Base-by-base conservation (phyloP, 306 rosid genomes). In the Medicago lupulina region DNA sequence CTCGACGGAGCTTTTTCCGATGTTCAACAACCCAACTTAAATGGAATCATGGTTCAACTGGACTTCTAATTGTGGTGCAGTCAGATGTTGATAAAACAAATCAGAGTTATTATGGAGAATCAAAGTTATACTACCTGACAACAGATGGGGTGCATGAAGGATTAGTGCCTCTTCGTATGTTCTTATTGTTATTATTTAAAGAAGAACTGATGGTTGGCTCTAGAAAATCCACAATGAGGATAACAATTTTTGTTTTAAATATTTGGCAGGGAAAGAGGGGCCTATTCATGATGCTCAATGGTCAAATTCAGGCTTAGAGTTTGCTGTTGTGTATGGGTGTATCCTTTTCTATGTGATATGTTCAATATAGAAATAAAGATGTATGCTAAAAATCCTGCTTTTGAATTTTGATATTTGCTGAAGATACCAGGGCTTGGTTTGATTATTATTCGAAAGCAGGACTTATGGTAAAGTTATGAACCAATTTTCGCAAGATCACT, bases 201-300 rank as follows among this genome's bases (percentile, higher is more conserved):
- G 34, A 61, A 15, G 34, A 61, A 15, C 19, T 60, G 64, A 41
- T 76, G 44, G 21, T 53, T 79, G 34, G 40, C 25, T 71, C 50
- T 72, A 51, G 60, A 71, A 68, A 79, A 18, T 71, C 43, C 21
- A 53, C 19, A 76, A 63, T 16, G 68, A 46, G 59, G 47, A 59
- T 76, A 49, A 58, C 71, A 51, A 51, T 51, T 77, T 69, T 69
- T 43, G 64, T 21, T 74, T 44, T 39, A 4, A 71, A 70, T 68
- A 60, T 34, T 80, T 90, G 93, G 76, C 97, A 94, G 98, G 96
- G 79, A 92, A 94, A 85, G 98, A 92, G 23, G 98, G 97, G 43
- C 98, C 97, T 44, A 86, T 94, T 80, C 98, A 94, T 82, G 97
- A 94, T 84, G 95, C 92, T 82, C 97, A 87, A 75, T 94, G 98